Evolutionary conservation across 495 filamentous ascomycete genomes (phyloP).

Genomic region (Neurospora sp.): DNA sequence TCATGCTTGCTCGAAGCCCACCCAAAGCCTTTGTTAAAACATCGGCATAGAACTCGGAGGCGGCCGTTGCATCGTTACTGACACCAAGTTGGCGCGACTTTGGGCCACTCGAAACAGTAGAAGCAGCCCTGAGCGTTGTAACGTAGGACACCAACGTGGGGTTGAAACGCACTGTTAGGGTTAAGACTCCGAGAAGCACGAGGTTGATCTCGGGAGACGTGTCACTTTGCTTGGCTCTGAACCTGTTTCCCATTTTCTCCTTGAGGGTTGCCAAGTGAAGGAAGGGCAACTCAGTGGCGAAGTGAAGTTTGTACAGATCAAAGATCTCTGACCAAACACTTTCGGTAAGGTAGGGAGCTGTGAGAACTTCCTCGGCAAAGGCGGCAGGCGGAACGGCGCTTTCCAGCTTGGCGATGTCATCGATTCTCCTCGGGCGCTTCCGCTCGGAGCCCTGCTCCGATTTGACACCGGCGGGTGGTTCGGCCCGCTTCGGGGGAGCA

Average conservation of each 20-base stretch:
- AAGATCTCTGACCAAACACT: slow-evolving; percentile 63
- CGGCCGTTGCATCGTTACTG: slow-evolving; percentile 47
- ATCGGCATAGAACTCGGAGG: slow-evolving; percentile 71
- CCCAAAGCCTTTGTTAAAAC: slow-evolving; percentile 57
- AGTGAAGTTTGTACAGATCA: slow-evolving; percentile 75
- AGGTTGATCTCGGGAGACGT: slow-evolving; percentile 42
- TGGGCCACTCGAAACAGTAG: slow-evolving; percentile 18
- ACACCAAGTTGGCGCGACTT: slow-evolving; percentile 21
- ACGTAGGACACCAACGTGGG: slow-evolving; percentile 53
- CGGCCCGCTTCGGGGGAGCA: slow-evolving; percentile 46
- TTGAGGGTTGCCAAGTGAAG: slow-evolving; percentile 71
- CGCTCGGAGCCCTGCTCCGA: slow-evolving; percentile 52
- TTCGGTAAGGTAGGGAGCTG: slow-evolving; percentile 48
- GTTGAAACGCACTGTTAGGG: slow-evolving; percentile 72
- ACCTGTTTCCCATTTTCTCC: slow-evolving; percentile 35
- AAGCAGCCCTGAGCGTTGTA: slow-evolving; percentile 32
- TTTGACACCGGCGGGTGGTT: slow-evolving; percentile 35
- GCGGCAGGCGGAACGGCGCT: slow-evolving; percentile 18
- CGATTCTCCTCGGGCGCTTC: slow-evolving; percentile 49
- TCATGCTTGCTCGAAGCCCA: slow-evolving; percentile 43
- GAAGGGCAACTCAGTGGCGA: slow-evolving; percentile 73
- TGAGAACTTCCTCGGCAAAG: slow-evolving; percentile 39
- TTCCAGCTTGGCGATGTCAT: slow-evolving; percentile 33
- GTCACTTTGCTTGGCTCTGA: slow-evolving; percentile 33
- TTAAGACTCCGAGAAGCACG: slow-evolving; percentile 65